Evolutionary conservation across 768 basidiomycete species (phyloP).

Genomic region (Dioszegia hungarica): DNA sequence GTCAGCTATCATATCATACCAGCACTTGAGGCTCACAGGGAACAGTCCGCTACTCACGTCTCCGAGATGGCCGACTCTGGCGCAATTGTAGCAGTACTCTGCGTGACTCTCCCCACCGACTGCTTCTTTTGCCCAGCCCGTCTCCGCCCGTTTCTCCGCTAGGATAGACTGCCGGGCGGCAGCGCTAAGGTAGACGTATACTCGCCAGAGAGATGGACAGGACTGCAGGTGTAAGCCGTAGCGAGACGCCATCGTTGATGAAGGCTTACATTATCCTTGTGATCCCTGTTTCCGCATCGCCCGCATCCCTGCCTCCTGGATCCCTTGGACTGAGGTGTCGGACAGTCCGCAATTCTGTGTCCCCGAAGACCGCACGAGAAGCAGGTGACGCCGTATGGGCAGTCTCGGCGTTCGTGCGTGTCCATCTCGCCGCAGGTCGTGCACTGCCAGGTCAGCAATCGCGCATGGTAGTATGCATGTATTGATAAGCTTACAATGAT

Average conservation of each 20-base stretch:
- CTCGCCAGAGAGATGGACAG: conserved; percentile 37
- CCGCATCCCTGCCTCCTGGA: conserved; percentile 29
- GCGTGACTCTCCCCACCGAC: conserved; percentile 24
- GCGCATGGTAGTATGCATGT: neutral
- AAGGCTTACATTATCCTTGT: conserved; percentile 29
- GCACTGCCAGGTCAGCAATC: conserved; percentile 17
- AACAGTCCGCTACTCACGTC: too few relatives aligned
- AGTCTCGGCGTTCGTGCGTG: conserved; percentile 34
- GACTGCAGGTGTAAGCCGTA: conserved; percentile 16
- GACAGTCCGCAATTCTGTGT: conserved; percentile 31
- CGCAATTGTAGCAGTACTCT: conserved; percentile 44
- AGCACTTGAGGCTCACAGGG: too few relatives aligned
- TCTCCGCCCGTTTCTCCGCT: conserved; percentile 11
- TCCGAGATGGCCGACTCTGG: conserved; percentile 37
- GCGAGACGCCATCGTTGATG: too few relatives aligned
- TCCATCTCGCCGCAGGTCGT: conserved; percentile 38
- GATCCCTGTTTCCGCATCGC: conserved; percentile 35
- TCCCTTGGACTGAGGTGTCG: conserved; percentile 17
- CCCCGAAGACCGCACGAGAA: conserved; percentile 38
- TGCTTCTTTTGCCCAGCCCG: conserved; percentile 35
- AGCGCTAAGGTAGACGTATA: conserved; percentile 27
- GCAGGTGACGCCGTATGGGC: conserved; percentile 37
- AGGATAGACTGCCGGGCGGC: conserved; percentile 6
- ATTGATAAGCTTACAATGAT: conserved; percentile 9
- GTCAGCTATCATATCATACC: conserved; percentile 2